Evolutionary conservation across 208 protist species (phyloP).

Genomic region (Leishmania mexicana): DNA sequence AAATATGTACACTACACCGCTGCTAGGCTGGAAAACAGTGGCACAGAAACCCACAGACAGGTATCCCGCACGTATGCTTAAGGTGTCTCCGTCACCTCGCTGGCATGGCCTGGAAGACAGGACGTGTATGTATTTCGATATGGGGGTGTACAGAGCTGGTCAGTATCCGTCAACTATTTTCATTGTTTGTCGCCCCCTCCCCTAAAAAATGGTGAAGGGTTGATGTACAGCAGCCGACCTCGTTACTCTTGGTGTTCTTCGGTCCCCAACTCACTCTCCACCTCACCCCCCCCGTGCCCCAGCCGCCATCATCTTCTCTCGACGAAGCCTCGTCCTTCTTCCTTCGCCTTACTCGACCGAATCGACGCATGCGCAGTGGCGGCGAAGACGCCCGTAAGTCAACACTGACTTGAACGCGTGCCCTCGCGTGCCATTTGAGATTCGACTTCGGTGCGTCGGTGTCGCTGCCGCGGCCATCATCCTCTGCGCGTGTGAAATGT

Average conservation of each 20-base stretch:
- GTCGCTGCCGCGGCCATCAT: background rate
- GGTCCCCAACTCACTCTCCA: background rate
- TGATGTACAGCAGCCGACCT: background rate
- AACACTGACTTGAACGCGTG: conserved; percentile 33
- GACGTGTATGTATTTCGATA: background rate
- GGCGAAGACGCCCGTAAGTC: conserved; percentile 12
- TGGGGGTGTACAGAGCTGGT: background rate
- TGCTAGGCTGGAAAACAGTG: background rate
- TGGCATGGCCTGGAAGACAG: background rate
- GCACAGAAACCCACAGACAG: background rate
- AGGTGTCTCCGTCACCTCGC: background rate
- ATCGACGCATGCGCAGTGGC: background rate
- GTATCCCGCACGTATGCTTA: conserved; percentile 4
- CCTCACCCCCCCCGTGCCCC: background rate
- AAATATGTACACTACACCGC: background rate
- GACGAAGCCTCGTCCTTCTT: background rate
- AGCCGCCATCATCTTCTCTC: background rate
- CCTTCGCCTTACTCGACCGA: background rate
- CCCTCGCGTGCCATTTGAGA: background rate
- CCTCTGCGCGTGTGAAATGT: background rate
- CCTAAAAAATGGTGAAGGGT: background rate
- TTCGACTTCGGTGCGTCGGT: background rate
- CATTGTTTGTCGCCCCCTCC: background rate
- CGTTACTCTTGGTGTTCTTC: too few species aligned
- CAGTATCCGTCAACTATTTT: background rate